Evolutionary conservation across 805 yeast species (phyloP).

Genomic region (Isabelozyma pseudorhagii): DNA sequence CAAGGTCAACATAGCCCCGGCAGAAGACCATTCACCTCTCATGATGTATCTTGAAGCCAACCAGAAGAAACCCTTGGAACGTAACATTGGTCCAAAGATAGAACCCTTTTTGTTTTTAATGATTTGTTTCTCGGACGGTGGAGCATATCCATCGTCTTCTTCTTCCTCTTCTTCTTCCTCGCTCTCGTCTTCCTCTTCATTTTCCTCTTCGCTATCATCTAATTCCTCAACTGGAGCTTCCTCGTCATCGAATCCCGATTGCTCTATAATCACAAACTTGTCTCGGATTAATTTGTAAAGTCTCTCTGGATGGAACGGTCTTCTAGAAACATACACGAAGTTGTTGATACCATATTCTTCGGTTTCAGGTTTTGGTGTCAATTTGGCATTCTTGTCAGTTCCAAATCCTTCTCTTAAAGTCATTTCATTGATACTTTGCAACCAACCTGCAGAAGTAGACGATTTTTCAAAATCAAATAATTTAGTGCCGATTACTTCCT

Average conservation of each 20-base stretch:
- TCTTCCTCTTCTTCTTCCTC: conserved; percentile 8
- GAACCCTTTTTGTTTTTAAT: conserved; percentile 32
- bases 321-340: conserved; percentile 38
- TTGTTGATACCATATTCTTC: conserved; percentile 46
- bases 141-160: conserved; percentile 8
- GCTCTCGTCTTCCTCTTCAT: conserved; percentile 6
- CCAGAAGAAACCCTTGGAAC: conserved; percentile 47
- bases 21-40: conserved; percentile 45
- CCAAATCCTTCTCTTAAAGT: conserved; percentile 29
- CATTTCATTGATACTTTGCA: conserved; percentile 39
- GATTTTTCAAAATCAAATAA: conserved; percentile 41
- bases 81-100: conserved; percentile 32
- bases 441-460: conserved; percentile 44
- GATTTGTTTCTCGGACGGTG: conserved; percentile 19
- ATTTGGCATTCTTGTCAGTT: conserved; percentile 4
- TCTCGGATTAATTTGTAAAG: conserved; percentile 31
- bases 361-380: conserved; percentile 44
- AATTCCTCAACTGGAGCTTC: conserved; percentile 4
- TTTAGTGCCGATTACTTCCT: conserved; percentile 33
- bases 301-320: conserved; percentile 46
- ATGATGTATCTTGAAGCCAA: conserved; percentile 38
- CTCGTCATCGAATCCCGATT: conserved; percentile 13
- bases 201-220: conserved; percentile 7
- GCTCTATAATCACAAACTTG: conserved; percentile 29
- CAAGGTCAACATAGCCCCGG: conserved; percentile 40